Percentiles rank a stretch among this genome's conserved stretches.
phyloP scores from a whole-genome alignment of 169 alveolate genomes.

The Cryptosporidium andersoni region DNA sequence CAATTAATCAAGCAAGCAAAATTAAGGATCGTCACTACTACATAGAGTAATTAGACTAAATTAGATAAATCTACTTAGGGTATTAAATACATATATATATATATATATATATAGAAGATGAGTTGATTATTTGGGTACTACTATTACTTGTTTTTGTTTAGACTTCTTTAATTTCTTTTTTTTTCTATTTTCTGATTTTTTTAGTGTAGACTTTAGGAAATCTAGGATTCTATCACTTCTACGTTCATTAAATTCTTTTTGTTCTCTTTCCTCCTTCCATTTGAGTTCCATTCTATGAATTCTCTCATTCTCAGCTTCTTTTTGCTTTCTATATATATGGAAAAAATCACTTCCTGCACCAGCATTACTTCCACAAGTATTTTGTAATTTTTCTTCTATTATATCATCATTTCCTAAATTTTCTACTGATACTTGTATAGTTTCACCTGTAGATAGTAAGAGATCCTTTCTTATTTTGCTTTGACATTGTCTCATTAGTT shows the following conservation, averaged over 20 bases:
- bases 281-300: constrained; percentile 73
- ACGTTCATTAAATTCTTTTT: constrained; percentile 45
- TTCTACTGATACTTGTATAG: constrained; percentile 3
- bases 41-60: constrained; percentile 1
- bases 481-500: no score
- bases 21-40: constrained; percentile 47
- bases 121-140: not conserved
- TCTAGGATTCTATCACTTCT: constrained; percentile 28
- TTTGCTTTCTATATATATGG: constrained; percentile 68
- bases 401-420: constrained; percentile 22
- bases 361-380: constrained; percentile 74
- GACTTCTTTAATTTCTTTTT: constrained; percentile 11
- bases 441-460: constrained; percentile 22
- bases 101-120: no score
- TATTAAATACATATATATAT: no score
- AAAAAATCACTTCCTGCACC: constrained; percentile 78
- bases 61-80: not conserved
- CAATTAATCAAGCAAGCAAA: constrained; percentile 57
- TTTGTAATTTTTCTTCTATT: constrained; percentile 45
- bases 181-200: constrained; percentile 48
- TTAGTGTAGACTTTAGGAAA: constrained; percentile 20
- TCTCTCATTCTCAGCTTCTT: constrained; percentile 73
- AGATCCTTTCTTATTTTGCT: not conserved
- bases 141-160: not conserved
- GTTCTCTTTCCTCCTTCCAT: constrained; percentile 45